Conservation (phyloP, 345 rosid species). For the Eucalyptus paniculata region DNA sequence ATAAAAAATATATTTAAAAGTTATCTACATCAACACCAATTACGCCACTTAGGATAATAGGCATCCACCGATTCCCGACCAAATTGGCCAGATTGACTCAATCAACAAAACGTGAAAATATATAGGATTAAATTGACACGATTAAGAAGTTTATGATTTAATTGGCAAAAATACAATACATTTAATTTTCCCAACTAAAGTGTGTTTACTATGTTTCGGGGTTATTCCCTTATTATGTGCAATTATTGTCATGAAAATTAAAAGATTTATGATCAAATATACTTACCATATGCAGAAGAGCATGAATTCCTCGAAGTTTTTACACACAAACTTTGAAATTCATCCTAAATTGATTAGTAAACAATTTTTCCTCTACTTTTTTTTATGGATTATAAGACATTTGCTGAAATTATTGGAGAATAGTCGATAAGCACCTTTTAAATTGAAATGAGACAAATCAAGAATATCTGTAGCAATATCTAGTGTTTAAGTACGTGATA, state of each 20-base stretch:
- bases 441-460: background rate
- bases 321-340: background rate
- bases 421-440: background rate
- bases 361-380: background rate
- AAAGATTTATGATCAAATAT: background rate
- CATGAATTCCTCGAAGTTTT: background rate
- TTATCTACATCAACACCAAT: rapidly evolving
- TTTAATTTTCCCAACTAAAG: too few species aligned
- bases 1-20: too few species aligned
- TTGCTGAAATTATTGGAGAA: background rate
- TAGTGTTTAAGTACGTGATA: background rate
- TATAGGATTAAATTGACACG: too few species aligned
- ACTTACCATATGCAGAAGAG: rapidly evolving
- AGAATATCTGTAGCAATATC: background rate
- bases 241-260: background rate
- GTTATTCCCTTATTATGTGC: background rate
- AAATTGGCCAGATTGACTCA: too few species aligned
- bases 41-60: rapidly evolving
- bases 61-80: rapidly evolving
- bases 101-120: too few species aligned
- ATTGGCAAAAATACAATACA: too few species aligned
- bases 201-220: too few species aligned
- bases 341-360: background rate
- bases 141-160: too few species aligned
- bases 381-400: background rate